Evolutionary conservation across 2,329 filamentous ascomycete species (phyloP).

Genomic region (Claviceps paspali): DNA sequence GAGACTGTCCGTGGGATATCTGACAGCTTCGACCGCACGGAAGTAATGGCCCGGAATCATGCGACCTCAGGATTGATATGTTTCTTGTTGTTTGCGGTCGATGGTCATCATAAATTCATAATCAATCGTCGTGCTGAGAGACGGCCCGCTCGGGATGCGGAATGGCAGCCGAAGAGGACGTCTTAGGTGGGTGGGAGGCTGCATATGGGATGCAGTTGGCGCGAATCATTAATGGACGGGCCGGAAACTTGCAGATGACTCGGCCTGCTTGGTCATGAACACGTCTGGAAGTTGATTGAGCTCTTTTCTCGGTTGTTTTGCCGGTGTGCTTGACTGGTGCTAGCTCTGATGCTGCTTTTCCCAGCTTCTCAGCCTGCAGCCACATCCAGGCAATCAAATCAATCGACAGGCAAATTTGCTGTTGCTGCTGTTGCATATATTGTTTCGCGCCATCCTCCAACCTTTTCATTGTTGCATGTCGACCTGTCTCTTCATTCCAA

Average conservation of each 20-base stretch:
- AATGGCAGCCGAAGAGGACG: slow-evolving; percentile 2
- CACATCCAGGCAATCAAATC: not conserved
- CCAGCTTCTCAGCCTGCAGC: not conserved
- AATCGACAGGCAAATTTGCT: not conserved
- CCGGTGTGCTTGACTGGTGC: not conserved
- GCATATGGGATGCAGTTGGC: slow-evolving; percentile 3
- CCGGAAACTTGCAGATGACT: no score
- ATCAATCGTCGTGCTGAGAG: slow-evolving; percentile 4
- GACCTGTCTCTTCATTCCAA: not conserved
- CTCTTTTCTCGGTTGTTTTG: not conserved
- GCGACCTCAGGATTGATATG: no score
- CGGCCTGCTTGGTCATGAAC: no score
- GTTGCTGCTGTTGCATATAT: slow-evolving; percentile 1
- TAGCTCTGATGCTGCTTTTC: no score
- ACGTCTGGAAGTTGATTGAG: not conserved
- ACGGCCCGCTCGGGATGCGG: slow-evolving; percentile 5
- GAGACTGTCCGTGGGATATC: not conserved
- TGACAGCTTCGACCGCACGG: not conserved
- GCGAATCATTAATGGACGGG: no score
- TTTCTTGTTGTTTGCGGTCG: not conserved
- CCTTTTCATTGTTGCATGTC: not conserved
- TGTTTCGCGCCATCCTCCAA: not conserved
- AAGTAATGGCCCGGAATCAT: not conserved
- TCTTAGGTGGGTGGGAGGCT: slow-evolving; percentile 2
- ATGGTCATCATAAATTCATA: no score